A percentile compares a stretch with the other conserved stretches of the same genome.
These are phyloP conservation scores for Plasmodium falciparum DNA, from an alignment of 169 alveolate species.

Conservation along the genomic window DNA sequence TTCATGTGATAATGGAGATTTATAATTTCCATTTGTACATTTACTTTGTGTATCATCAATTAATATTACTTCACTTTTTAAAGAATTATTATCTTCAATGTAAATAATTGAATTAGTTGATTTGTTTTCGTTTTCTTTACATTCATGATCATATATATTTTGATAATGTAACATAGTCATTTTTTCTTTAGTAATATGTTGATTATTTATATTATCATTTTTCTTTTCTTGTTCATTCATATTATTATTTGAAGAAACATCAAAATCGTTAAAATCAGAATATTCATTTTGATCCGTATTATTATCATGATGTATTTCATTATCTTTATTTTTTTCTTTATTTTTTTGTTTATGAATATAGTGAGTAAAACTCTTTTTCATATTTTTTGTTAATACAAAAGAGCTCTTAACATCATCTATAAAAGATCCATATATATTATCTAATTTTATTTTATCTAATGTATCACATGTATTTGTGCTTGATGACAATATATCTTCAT, in stretches of 20 bases:
- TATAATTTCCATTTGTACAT: no score
- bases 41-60: no score
- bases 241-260: background rate
- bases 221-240: background rate
- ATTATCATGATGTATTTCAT: background rate
- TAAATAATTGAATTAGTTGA: no score
- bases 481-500: background rate
- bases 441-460: slow-evolving; percentile 6
- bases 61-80: no score
- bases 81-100: no score
- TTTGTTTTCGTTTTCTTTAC: background rate
- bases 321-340: slow-evolving; percentile 9
- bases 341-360: slow-evolving; percentile 26
- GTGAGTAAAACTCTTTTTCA: slow-evolving; percentile 42
- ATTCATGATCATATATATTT: background rate
- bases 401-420: slow-evolving; percentile 35
- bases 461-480: background rate
- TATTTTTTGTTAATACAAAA: slow-evolving; percentile 27
- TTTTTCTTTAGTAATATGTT: background rate
- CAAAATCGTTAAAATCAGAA: background rate
- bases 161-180: no score
- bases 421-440: slow-evolving; percentile 39
- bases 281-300: background rate
- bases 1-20: no score
- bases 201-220: background rate